These are phyloP conservation scores for Pleurotus citrinopileatus DNA, from an alignment of 768 basidiomycete genomes.

Conservation along the genomic window DNA sequence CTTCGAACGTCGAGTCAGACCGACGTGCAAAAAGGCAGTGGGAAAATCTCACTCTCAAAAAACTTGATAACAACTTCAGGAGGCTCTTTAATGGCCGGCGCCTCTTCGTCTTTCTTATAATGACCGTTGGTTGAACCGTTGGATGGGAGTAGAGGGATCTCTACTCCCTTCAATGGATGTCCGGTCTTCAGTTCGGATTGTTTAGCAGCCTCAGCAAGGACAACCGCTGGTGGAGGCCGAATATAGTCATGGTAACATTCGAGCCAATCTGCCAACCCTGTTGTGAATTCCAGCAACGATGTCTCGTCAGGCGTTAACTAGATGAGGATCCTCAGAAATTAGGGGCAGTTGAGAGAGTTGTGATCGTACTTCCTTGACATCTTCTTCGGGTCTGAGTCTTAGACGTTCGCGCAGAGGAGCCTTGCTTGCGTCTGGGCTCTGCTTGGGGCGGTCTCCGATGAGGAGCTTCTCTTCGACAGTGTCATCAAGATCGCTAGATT, in stretches of 20 bases:
- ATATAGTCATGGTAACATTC: conserved; percentile 72
- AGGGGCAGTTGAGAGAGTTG: conserved; percentile 10
- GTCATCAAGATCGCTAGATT: conserved; percentile 79
- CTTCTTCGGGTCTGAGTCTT: conserved; percentile 42
- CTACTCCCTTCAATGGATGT: conserved; percentile 62
- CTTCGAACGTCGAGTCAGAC: conserved; percentile 28
- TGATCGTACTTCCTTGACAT: conserved; percentile 47
- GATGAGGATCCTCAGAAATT: neutral
- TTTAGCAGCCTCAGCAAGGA: conserved; percentile 73
- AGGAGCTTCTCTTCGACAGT: conserved; percentile 79
- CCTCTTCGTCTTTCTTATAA: conserved; percentile 69
- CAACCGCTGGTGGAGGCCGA: conserved; percentile 66
- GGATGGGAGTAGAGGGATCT: conserved; percentile 34
- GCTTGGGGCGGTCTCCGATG: conserved; percentile 78
- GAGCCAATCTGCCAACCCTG: conserved; percentile 69
- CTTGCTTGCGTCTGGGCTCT: conserved; percentile 46
- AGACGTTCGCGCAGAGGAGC: conserved; percentile 61
- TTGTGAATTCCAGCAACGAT: conserved; percentile 55
- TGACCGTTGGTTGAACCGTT: conserved; percentile 42
- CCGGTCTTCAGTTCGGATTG: conserved; percentile 70
- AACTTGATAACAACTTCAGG: conserved; percentile 51
- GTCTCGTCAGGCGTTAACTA: conserved; percentile 70
- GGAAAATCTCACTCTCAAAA: conserved; percentile 53
- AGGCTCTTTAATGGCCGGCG: conserved; percentile 60
- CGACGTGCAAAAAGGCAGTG: neutral